phyloP scores from a whole-genome alignment of 495 filamentous ascomycete genomes.

The Melanomma pulvis-pyrius region DNA sequence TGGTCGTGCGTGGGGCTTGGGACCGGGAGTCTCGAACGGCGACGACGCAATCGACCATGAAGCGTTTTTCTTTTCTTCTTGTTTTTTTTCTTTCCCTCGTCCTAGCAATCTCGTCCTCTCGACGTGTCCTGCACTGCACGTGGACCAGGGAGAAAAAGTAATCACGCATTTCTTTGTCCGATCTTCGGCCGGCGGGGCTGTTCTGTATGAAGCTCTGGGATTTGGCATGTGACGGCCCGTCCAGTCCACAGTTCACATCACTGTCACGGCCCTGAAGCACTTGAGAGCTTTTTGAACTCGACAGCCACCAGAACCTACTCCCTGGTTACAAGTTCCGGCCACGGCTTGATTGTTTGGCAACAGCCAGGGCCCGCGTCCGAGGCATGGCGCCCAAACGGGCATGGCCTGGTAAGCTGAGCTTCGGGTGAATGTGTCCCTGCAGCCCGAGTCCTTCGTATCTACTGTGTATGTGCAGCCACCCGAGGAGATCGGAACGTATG shows the following conservation, averaged over 20 bases:
- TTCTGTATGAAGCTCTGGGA: background rate
- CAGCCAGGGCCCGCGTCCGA: background rate
- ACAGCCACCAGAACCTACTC: too few species aligned
- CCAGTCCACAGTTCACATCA: too few species aligned
- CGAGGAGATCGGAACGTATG: too few species aligned
- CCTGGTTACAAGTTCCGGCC: background rate
- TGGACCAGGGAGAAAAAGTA: background rate
- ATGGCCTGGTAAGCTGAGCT: background rate
- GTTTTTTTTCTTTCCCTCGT: background rate
- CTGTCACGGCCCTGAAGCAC: too few species aligned
- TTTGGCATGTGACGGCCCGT: background rate
- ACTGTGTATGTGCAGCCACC: too few species aligned
- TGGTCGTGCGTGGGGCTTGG: background rate
- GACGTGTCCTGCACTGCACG: background rate
- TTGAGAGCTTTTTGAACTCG: too few species aligned
- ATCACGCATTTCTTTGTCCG: slow-evolving; percentile 2
- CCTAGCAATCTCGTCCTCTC: background rate
- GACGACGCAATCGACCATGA: background rate
- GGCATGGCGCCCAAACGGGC: background rate
- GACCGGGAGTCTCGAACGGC: background rate
- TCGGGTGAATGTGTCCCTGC: background rate
- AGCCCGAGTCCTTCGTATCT: too few species aligned
- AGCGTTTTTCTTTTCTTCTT: too few species aligned
- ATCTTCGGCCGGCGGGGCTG: background rate
- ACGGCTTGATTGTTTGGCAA: background rate